Percentiles rank a stretch among this genome's conserved stretches.
Evolutionary conservation across 495 filamentous ascomycete genomes (phyloP).

Genomic region (Talaromyces borbonicus): DNA sequence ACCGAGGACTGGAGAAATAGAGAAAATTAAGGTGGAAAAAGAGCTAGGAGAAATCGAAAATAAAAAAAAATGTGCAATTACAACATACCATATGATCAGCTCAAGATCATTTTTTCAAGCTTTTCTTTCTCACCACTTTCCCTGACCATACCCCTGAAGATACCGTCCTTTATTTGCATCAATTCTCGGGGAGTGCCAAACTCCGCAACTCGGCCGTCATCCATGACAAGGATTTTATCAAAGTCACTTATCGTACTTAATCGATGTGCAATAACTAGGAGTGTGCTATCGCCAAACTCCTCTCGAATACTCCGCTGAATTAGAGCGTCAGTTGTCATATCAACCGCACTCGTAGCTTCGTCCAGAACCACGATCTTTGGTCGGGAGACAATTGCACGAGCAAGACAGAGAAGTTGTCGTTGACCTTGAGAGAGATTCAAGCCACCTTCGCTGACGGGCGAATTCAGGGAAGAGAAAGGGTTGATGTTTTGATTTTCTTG

Average conservation of each 20-base stretch:
- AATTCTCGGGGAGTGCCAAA: slow-evolving; percentile 62
- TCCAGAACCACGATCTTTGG: slow-evolving; percentile 84
- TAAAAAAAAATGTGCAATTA: background rate
- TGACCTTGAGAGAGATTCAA: slow-evolving; percentile 78
- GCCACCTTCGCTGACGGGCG: slow-evolving; percentile 64
- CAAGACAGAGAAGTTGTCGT: slow-evolving; percentile 79
- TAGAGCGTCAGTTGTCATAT: slow-evolving; percentile 73
- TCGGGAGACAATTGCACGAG: slow-evolving; percentile 69
- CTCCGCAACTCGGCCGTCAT: slow-evolving; percentile 64
- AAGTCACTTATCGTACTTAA: slow-evolving; percentile 81
- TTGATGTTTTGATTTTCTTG: slow-evolving; percentile 79
- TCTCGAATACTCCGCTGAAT: slow-evolving; percentile 77
- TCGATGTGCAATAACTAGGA: slow-evolving; percentile 84
- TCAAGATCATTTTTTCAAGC: slow-evolving; percentile 1
- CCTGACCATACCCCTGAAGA: slow-evolving; percentile 65
- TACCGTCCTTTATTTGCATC: slow-evolving; percentile 43
- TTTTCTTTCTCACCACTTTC: slow-evolving; percentile 35
- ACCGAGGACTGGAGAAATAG: too few species aligned
- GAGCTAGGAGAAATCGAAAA: background rate
- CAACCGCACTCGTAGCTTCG: slow-evolving; percentile 82
- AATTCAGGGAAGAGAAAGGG: slow-evolving; percentile 12
- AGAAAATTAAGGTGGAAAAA: too few species aligned
- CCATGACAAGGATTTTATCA: slow-evolving; percentile 74
- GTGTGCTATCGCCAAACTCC: slow-evolving; percentile 66
- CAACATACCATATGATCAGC: too few species aligned